These are phyloP conservation scores for Actinomucor elegans DNA, from an alignment of 371 early-diverging fungal genomes.

Conservation along the genomic window DNA sequence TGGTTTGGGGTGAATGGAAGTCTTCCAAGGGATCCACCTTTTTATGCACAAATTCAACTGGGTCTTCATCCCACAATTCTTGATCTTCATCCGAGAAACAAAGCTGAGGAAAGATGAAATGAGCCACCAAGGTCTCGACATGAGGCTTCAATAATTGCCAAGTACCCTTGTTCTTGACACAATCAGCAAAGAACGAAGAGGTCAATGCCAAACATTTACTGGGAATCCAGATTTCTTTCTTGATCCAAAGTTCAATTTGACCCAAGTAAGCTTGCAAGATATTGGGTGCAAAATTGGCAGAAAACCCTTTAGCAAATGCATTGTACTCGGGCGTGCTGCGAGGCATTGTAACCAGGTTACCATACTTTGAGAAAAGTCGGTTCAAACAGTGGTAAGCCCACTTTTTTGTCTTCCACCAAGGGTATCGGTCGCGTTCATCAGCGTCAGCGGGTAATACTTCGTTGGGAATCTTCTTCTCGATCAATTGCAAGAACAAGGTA, in stretches of 20 bases:
- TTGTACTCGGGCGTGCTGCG: constrained; percentile 57
- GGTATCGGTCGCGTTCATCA: constrained; percentile 76
- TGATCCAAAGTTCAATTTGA: constrained; percentile 73
- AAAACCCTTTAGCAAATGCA: constrained; percentile 78
- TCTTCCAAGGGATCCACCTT: constrained; percentile 81
- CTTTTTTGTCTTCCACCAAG: constrained; percentile 92
- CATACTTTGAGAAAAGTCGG: constrained; percentile 78
- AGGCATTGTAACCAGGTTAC: constrained; percentile 68
- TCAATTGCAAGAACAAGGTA: constrained; percentile 74
- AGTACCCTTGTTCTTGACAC: constrained; percentile 81
- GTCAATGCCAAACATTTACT: constrained; percentile 53
- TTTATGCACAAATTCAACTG: constrained; percentile 89
- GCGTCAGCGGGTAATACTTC: constrained; percentile 56
- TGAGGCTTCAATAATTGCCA: constrained; percentile 89
- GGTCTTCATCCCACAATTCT: constrained; percentile 87
- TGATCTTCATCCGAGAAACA: constrained; percentile 82
- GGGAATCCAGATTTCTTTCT: constrained; percentile 66
- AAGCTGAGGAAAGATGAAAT: constrained; percentile 88
- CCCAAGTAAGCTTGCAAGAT: constrained; percentile 77
- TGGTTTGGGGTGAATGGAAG: constrained; percentile 69
- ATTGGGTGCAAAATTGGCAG: constrained; percentile 84
- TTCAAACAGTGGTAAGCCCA: constrained; percentile 90
- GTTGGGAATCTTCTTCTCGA: constrained; percentile 64
- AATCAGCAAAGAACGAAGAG: constrained; percentile 59
- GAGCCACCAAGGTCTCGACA: constrained; percentile 68